Base-by-base conservation (phyloP, 306 rosid genomes). In the Casuarina equisetifolia region DNA sequence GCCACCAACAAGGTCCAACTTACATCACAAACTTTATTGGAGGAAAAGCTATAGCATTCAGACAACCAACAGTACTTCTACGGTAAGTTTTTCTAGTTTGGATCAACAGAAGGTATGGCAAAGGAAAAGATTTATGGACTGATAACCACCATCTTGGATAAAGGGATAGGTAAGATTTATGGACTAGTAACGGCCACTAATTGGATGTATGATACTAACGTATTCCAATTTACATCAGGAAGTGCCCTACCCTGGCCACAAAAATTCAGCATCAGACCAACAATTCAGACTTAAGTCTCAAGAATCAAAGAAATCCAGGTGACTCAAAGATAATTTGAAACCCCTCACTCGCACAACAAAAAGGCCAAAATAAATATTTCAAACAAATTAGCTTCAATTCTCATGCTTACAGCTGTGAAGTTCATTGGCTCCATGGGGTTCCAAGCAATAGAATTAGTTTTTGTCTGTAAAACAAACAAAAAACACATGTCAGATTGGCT, bases 381-480 rank as follows among this genome's bases (percentile, higher is more conserved):
- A 48, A 48, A 61, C 45, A n/a, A 50, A 72, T 7, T 68, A 81
- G 74, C 4, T 45, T 71, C 44, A 71, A 74, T 73, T 40, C 39
- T 53, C 63, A 63, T 57, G 81, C 99, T 95, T 89, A 95, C 99
- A 74, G 91, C 90, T 58, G 97, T 91, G 83, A 95, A 95, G 84
- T 95, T 95, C 73, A 95, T 77, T 67, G 99, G 99, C 78, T 95
- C 99, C 97, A 89, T 95, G 36, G 97, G 99, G 64, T 95, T 95
- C 99, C 99, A 95, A 75, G 86, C 80, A 81, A 95, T 80, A 54
- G 99, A 89, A 85, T 95, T 95, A 49, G 87, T 87, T 86, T 86
- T 90, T 25, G 94, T 95, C 99, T 95, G 96, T 53, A 84, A 57
- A 66, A 81, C 42, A 48, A 40, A 5, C 78, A 78, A 64, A 64